A percentile compares a stretch with the other conserved stretches of the same genome.
Evolutionary conservation across 352 stramenopile species (phyloP).

Genomic region (Hyaloperonospora brassicae): DNA sequence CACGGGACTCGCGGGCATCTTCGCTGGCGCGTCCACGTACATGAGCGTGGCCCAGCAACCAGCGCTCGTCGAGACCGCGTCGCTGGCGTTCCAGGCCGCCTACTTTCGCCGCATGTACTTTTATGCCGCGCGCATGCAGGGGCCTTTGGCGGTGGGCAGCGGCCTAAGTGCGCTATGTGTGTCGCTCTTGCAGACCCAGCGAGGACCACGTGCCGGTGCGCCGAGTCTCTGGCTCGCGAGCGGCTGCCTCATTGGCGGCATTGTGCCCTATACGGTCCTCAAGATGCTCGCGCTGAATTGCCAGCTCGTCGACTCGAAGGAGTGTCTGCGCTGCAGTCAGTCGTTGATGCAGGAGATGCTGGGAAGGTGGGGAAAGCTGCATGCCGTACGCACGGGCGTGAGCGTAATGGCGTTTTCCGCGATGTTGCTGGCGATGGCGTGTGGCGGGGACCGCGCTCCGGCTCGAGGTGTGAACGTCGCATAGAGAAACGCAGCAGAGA

Average conservation of each 20-base stretch:
- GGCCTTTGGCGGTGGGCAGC: conserved; percentile 45
- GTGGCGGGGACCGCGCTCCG: conserved; percentile 22
- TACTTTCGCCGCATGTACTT: conserved; percentile 81
- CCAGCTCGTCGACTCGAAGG: conserved; percentile 44
- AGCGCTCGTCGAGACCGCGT: conserved; percentile 50
- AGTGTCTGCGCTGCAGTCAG: conserved; percentile 29
- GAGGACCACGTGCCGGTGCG: conserved; percentile 24
- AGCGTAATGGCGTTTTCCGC: conserved; percentile 49
- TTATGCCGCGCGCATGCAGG: conserved; percentile 58
- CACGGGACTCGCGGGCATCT: conserved; percentile 53
- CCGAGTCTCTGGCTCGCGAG: conserved; percentile 47
- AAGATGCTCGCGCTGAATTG: conserved; percentile 64
- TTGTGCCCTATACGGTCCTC: conserved; percentile 59
- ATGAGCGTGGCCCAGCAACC: conserved; percentile 71
- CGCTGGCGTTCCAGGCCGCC: conserved; percentile 48
- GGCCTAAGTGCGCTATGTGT: conserved; percentile 43
- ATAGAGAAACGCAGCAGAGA: conserved; percentile 2
- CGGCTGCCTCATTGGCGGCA: conserved; percentile 43
- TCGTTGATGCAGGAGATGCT: conserved; percentile 52
- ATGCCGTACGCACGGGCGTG: conserved; percentile 41
- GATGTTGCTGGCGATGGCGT: conserved; percentile 58
- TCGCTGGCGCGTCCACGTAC: conserved; percentile 56
- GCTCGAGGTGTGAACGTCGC: conserved; percentile 5
- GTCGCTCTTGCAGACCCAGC: conserved; percentile 32
- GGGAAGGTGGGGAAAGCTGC: conserved; percentile 41